Evolutionary conservation across 306 rosid species (phyloP).

Genomic region (Pueraria montana): DNA sequence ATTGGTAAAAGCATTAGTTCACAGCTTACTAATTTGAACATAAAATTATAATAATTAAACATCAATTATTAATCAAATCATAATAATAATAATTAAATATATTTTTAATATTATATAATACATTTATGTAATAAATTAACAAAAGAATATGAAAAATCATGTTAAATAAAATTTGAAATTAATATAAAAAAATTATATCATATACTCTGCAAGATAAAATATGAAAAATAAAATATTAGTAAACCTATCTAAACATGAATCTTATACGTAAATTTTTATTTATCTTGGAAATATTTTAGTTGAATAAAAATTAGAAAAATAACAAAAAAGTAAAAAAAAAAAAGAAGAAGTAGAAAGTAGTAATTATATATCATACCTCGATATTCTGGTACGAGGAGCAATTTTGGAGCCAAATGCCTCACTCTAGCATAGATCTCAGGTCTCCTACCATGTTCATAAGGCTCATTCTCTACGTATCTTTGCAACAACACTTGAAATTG

Average conservation of each 20-base stretch:
- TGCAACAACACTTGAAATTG: conserved; percentile 95
- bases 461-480: conserved; percentile 90
- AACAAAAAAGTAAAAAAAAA: not conserved
- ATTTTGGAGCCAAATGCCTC: conserved; percentile 92
- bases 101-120: not conserved
- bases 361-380: conserved; percentile 62
- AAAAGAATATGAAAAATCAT: not conserved
- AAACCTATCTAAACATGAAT: no score
- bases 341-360: not conserved
- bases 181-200: no score
- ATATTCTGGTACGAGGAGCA: conserved; percentile 94
- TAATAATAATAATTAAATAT: not conserved
- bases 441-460: conserved; percentile 90
- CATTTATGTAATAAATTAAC: not conserved
- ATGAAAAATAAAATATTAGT: no score
- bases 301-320: not conserved
- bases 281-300: not conserved
- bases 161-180: no score
- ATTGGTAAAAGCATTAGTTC: not conserved
- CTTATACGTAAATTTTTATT: no score
- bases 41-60: not conserved
- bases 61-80: not conserved
- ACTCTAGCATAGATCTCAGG: conserved; percentile 93
- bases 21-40: not conserved
- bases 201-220: no score